phyloP scores from a whole-genome alignment of 495 filamentous ascomycete species.

The Tuber magnatum region DNA sequence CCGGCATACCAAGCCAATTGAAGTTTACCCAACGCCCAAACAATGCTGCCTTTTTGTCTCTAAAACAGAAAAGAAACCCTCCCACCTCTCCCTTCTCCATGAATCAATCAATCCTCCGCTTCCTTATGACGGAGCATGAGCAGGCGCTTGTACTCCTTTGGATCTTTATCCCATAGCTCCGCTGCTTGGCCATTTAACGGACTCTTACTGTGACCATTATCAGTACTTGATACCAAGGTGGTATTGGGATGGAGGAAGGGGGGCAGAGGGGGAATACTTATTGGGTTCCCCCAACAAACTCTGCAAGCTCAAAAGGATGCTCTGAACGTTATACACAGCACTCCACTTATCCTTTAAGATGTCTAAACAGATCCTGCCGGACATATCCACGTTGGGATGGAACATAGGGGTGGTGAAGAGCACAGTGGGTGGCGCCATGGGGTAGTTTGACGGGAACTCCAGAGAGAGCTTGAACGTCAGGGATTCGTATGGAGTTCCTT shows the following conservation, averaged over 20 bases:
- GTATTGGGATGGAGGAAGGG: background rate
- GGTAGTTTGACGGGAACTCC: slow-evolving; percentile 84
- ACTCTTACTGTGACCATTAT: slow-evolving; percentile 58
- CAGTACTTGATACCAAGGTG: slow-evolving; percentile 1
- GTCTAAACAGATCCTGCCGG: slow-evolving; percentile 86
- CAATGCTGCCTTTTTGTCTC: slow-evolving; percentile 3
- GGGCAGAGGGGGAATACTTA: slow-evolving; percentile 60
- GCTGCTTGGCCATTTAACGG: slow-evolving; percentile 95
- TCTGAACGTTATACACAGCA: slow-evolving; percentile 79
- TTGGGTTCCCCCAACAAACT: slow-evolving; percentile 95
- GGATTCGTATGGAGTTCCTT: slow-evolving; percentile 77
- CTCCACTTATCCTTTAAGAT: slow-evolving; percentile 99
- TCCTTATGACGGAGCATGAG: slow-evolving; percentile 41
- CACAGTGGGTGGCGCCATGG: slow-evolving; percentile 85
- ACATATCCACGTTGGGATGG: slow-evolving; percentile 90
- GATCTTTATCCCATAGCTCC: slow-evolving; percentile 88
- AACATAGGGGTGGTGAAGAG: slow-evolving; percentile 91
- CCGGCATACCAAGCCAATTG: background rate
- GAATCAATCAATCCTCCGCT: slow-evolving; percentile 30
- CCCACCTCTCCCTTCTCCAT: background rate
- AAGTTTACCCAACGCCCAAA: slow-evolving; percentile 3
- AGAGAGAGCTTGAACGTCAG: slow-evolving; percentile 92
- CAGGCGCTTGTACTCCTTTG: slow-evolving; percentile 71
- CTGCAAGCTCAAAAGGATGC: slow-evolving; percentile 85
- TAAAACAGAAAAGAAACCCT: slow-evolving; percentile 6